Conservation (phyloP, 192 early-diverging fungal genomes). For the Entomortierella chlamydospora region DNA sequence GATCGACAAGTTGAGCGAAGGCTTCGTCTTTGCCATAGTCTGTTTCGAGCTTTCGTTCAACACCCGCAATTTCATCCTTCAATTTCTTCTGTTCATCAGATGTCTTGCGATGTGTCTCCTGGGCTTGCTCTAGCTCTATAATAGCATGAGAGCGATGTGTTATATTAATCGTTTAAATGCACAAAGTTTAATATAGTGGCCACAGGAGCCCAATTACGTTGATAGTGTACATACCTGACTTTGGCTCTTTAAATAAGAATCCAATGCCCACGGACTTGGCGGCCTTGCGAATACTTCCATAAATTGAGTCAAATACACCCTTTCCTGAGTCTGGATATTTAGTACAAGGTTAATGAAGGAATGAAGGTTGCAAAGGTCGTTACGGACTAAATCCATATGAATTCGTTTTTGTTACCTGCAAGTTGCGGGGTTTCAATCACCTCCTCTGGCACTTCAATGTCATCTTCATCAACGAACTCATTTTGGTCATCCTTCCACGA, state of each 20-base stretch:
- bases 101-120: constrained; percentile 39
- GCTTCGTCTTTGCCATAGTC: constrained; percentile 82
- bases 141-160: not conserved
- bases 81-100: constrained; percentile 47
- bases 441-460: constrained; percentile 26
- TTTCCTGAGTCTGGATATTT: not conserved
- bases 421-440: not conserved
- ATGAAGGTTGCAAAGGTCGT: not conserved
- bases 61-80: constrained; percentile 48
- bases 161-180: not conserved
- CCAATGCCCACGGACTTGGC: constrained; percentile 24
- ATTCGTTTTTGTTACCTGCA: not conserved
- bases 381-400: not conserved
- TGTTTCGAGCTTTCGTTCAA: constrained; percentile 65
- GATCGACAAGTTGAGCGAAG: constrained; percentile 73
- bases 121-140: constrained; percentile 43
- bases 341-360: not conserved
- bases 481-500: constrained; percentile 27
- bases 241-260: constrained; percentile 12
- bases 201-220: not conserved
- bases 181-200: no score
- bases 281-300: not conserved
- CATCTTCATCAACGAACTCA: constrained; percentile 32
- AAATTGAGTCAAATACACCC: not conserved
- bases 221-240: constrained; percentile 3